phyloP scores from a whole-genome alignment of 148 eudicot genomes.

The Camellia lanceoleosa region DNA sequence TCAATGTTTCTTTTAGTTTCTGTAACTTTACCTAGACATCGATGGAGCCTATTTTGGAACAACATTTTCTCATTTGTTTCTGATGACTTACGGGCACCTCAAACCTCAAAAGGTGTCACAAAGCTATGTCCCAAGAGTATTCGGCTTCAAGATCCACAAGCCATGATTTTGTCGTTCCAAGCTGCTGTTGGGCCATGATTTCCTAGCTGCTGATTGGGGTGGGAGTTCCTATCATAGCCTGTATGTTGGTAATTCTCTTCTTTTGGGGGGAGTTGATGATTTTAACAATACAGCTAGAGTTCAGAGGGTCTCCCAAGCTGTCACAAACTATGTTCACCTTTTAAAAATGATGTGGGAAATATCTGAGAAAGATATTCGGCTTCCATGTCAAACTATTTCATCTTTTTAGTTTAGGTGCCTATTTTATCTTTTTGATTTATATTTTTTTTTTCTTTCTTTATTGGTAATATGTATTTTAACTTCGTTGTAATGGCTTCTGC shows the following conservation, averaged over 20 bases:
- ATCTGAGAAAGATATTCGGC: background rate
- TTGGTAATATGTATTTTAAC: background rate
- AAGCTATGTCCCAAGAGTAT: conserved; percentile 58
- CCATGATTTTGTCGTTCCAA: conserved; percentile 31
- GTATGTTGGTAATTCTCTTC: background rate
- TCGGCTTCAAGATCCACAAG: conserved; percentile 72
- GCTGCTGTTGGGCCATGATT: background rate
- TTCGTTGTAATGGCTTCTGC: background rate
- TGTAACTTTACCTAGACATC: conserved; percentile 43
- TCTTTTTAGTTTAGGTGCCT: background rate
- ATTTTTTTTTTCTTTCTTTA: background rate
- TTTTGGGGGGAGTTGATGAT: background rate
- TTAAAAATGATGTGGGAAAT: background rate
- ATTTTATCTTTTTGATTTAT: background rate
- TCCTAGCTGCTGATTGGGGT: background rate
- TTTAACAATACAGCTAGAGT: conserved; percentile 3
- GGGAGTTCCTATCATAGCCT: background rate
- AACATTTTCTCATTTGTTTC: conserved; percentile 63
- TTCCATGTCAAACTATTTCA: conserved; percentile 5
- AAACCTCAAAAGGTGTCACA: conserved; percentile 60
- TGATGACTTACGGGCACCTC: conserved; percentile 72
- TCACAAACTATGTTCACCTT: conserved; percentile 8
- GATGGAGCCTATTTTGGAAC: conserved; percentile 75
- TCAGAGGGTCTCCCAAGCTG: background rate
- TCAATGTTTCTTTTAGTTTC: conserved; percentile 32